These are phyloP conservation scores for Diplosphaera chodatii DNA, from an alignment of 139 green algal species.

Conservation along the genomic window DNA sequence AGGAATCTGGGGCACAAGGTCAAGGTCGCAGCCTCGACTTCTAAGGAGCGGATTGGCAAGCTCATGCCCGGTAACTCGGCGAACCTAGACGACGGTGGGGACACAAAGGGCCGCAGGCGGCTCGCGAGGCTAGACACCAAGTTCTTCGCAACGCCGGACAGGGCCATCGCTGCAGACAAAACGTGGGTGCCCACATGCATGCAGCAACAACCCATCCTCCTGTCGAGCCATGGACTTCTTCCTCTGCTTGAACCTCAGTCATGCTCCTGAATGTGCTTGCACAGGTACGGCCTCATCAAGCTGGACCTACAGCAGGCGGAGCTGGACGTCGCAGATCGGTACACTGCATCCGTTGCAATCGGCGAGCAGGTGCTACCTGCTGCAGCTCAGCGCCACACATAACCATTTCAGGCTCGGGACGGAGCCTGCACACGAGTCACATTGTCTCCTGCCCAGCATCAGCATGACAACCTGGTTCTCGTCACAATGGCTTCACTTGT, in stretches of 20 bases:
- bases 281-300: slow-evolving; percentile 15
- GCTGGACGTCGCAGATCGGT: background rate
- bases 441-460: background rate
- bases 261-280: no score
- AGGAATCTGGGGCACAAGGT: background rate
- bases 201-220: no score
- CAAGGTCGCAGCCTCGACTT: background rate
- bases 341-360: slow-evolving; percentile 8
- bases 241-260: no score
- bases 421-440: no score
- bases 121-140: background rate
- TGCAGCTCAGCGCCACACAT: background rate
- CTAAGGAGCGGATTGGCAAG: background rate
- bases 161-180: background rate
- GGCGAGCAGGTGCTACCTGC: slow-evolving; percentile 3
- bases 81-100: background rate
- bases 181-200: background rate
- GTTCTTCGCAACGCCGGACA: background rate
- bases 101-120: background rate
- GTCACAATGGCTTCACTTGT: no score
- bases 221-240: no score
- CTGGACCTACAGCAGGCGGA: slow-evolving; percentile 8
- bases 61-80: background rate
- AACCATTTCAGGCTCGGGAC: no score
- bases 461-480: no score